Percentiles rank a stretch among this genome's conserved stretches.
Conservation (phyloP, 2,329 filamentous ascomycete genomes). For the Fusarium tupiense region DNA sequence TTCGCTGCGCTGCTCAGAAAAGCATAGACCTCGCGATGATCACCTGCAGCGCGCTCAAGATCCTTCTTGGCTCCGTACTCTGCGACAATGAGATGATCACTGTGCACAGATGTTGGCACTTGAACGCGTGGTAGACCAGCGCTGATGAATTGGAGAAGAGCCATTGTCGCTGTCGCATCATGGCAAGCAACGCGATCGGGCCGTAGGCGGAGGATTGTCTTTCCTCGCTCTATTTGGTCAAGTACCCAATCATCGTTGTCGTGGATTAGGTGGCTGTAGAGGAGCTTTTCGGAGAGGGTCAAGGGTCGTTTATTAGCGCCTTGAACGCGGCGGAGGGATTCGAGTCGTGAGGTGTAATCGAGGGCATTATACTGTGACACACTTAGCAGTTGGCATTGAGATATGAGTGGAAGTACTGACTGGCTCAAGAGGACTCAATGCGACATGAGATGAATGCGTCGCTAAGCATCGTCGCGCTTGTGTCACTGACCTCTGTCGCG, state of each 20-base stretch:
- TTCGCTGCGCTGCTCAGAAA: slow-evolving; percentile 52
- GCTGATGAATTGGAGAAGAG: slow-evolving; percentile 54
- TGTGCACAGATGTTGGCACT: slow-evolving; percentile 52
- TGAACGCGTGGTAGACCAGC: slow-evolving; percentile 51
- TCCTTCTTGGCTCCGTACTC: slow-evolving; percentile 21
- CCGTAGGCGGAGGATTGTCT: slow-evolving; percentile 49
- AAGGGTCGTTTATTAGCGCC: slow-evolving; percentile 40
- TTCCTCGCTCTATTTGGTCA: slow-evolving; percentile 48
- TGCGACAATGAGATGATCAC: slow-evolving; percentile 50
- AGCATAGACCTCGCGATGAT: slow-evolving; percentile 48
- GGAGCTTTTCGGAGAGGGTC: slow-evolving; percentile 51
- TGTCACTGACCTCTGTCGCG: accelerated
- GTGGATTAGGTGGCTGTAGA: slow-evolving; percentile 51
- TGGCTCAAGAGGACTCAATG: slow-evolving; percentile 38
- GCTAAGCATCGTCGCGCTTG: not conserved
- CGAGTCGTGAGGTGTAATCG: slow-evolving; percentile 27
- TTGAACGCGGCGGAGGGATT: slow-evolving; percentile 25
- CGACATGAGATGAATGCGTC: slow-evolving; percentile 15
- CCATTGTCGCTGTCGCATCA: slow-evolving; percentile 56
- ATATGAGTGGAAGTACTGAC: not conserved
- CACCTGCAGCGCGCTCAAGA: not conserved
- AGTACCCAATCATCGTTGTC: slow-evolving; percentile 38
- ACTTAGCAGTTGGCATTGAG: accelerated
- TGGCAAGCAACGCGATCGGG: slow-evolving; percentile 54
- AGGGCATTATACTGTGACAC: slow-evolving; percentile 16